Conservation (phyloP, 2,329 filamentous ascomycete genomes). For the Zymoseptoria ardabiliae region DNA sequence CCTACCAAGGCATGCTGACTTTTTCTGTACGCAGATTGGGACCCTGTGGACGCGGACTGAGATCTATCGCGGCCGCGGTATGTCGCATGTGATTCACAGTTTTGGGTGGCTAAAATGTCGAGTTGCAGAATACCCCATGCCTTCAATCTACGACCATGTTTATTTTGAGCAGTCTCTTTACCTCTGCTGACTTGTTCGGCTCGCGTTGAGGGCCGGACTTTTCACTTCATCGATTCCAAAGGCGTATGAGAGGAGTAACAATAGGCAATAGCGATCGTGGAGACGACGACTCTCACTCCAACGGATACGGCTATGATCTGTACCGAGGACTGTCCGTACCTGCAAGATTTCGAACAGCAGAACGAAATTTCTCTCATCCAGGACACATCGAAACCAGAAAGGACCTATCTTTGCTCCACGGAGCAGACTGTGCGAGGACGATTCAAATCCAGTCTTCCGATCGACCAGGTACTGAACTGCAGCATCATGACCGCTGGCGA, state of each 20-base stretch:
- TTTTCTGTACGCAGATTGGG: slow-evolving; percentile 24
- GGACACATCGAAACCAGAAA: too few relatives aligned
- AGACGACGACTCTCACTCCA: too few relatives aligned
- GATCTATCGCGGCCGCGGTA: background rate
- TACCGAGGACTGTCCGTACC: too few relatives aligned
- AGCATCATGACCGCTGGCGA: background rate
- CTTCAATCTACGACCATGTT: background rate
- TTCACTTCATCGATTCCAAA: background rate
- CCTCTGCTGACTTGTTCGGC: background rate
- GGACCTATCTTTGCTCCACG: too few relatives aligned
- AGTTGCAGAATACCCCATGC: background rate
- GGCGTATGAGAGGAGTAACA: too few relatives aligned
- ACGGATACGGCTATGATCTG: too few relatives aligned
- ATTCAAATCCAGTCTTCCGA: too few relatives aligned
- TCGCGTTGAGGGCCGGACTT: background rate
- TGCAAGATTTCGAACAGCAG: too few relatives aligned
- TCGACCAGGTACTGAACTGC: background rate
- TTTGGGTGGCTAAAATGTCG: background rate
- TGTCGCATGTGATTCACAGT: background rate
- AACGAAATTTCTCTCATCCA: too few relatives aligned
- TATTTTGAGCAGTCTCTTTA: background rate
- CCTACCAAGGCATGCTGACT: slow-evolving; percentile 7
- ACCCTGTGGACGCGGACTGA: slow-evolving; percentile 26
- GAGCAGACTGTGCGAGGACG: too few relatives aligned
- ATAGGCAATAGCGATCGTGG: too few relatives aligned